Conservation (phyloP, 1,139 yeast genomes). For the Meyerozyma guilliermondii region DNA sequence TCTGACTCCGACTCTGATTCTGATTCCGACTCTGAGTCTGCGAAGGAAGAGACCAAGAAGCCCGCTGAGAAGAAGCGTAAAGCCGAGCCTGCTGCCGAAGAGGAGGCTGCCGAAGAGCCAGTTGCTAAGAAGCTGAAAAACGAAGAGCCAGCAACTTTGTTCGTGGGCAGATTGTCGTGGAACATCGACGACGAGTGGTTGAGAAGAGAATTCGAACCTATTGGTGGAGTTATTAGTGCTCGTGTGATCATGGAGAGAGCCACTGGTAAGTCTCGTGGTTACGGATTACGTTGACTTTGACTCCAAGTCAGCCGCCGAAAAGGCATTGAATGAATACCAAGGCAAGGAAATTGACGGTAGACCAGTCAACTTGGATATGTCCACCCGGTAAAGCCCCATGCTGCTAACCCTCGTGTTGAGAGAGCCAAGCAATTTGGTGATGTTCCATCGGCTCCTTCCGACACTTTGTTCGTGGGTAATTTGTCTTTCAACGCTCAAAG, state of each 20-base stretch:
- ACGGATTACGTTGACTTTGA: constrained; percentile 97
- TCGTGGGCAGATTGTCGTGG: constrained; percentile 98
- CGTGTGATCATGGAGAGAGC: constrained; percentile 93
- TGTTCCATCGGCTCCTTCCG: constrained; percentile 85
- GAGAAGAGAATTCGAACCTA: constrained; percentile 73
- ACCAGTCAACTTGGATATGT: constrained; percentile 89
- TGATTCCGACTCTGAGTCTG: constrained; percentile 7
- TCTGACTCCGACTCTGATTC: constrained; percentile 8
- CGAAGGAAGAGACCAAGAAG: constrained; percentile 3
- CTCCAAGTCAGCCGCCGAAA: constrained; percentile 69
- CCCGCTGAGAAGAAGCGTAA: constrained; percentile 27
- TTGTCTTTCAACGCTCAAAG: constrained; percentile 84
- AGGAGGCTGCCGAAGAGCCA: constrained; percentile 29
- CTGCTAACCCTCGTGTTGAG: constrained; percentile 45
- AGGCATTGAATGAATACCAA: constrained; percentile 82
- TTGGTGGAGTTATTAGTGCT: constrained; percentile 80
- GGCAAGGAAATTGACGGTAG: constrained; percentile 97
- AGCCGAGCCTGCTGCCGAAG: constrained; percentile 23
- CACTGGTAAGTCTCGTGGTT: constrained; percentile 93
- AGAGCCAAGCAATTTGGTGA: constrained; percentile 92
- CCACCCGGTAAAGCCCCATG: constrained; percentile 76
- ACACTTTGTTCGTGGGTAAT: constrained; percentile 94
- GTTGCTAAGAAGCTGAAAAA: constrained; percentile 31
- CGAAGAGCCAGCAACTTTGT: constrained; percentile 76
- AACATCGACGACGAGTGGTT: constrained; percentile 94